These are phyloP conservation scores for Plasmodium cynomolgi DNA, from an alignment of 169 alveolate species.

Conservation along the genomic window DNA sequence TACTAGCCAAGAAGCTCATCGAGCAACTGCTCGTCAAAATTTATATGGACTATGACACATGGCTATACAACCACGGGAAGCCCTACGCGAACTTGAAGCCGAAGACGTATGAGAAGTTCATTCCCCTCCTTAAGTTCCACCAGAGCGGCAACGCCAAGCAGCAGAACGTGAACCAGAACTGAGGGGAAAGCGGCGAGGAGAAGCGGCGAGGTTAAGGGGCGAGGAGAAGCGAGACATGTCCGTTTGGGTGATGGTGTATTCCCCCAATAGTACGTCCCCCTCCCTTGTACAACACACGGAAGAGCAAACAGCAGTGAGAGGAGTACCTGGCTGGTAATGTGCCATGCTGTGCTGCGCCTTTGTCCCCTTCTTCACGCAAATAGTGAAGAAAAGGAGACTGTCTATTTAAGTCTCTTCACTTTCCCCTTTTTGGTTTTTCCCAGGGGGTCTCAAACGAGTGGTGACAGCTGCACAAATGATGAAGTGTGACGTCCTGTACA, in stretches of 20 bases:
- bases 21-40: slow-evolving; percentile 88
- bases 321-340: too few species aligned
- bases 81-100: slow-evolving; percentile 71
- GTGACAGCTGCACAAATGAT: background rate
- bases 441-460: background rate
- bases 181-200: background rate
- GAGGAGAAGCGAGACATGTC: background rate
- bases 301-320: background rate
- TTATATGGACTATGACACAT: slow-evolving; percentile 91
- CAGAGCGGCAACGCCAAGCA: slow-evolving; percentile 7
- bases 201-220: background rate
- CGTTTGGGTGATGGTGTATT: background rate
- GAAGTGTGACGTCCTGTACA: background rate
- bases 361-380: background rate
- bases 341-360: background rate
- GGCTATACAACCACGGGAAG: slow-evolving; percentile 63
- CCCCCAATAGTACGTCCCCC: background rate
- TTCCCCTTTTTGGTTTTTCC: background rate
- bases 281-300: background rate
- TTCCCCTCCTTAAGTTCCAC: slow-evolving; percentile 57
- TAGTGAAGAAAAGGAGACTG: background rate
- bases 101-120: slow-evolving; percentile 62
- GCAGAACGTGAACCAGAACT: slow-evolving; percentile 5
- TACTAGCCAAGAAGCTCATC: slow-evolving; percentile 90
- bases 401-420: background rate